Percentiles rank a stretch among this genome's conserved stretches.
Conservation (phyloP, 495 filamentous ascomycete genomes). For the Tirmania nivea region DNA sequence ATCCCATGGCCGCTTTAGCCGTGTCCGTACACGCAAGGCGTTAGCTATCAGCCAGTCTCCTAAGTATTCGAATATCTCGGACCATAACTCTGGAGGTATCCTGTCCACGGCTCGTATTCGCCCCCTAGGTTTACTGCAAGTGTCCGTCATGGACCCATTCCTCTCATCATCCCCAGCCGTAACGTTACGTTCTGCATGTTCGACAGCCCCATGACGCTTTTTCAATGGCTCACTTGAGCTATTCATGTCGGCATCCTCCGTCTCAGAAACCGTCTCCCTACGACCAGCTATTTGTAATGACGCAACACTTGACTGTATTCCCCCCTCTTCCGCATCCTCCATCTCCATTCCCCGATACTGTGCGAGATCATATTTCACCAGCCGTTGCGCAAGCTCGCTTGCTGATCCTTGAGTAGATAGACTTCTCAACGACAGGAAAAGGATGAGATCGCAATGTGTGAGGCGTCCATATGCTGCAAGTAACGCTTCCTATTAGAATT, state of each 20-base stretch:
- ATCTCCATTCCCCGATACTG: slow-evolving; percentile 1
- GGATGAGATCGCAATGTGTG: slow-evolving; percentile 12
- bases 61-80: slow-evolving; percentile 60
- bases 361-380: slow-evolving; percentile 17
- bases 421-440: slow-evolving; percentile 16
- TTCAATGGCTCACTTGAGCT: slow-evolving; percentile 1
- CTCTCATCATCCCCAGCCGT: slow-evolving; percentile 1
- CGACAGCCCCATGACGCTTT: not conserved
- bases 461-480: slow-evolving; percentile 12
- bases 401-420: slow-evolving; percentile 11
- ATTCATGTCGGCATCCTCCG: not conserved
- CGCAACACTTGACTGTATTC: no score
- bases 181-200: not conserved
- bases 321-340: not conserved
- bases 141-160: not conserved
- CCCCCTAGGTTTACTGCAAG: slow-evolving; percentile 1
- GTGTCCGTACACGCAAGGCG: slow-evolving; percentile 58
- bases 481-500: not conserved
- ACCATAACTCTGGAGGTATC: slow-evolving; percentile 72
- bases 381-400: slow-evolving; percentile 14
- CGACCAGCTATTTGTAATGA: not conserved
- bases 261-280: not conserved
- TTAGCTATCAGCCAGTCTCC: slow-evolving; percentile 77
- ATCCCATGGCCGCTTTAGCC: slow-evolving; percentile 44
- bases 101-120: not conserved